A percentile compares a stretch with the other conserved stretches of the same genome.
Evolutionary conservation across 2,329 filamentous ascomycete genomes (phyloP).

Genomic region (Xylariaceae sp.): DNA sequence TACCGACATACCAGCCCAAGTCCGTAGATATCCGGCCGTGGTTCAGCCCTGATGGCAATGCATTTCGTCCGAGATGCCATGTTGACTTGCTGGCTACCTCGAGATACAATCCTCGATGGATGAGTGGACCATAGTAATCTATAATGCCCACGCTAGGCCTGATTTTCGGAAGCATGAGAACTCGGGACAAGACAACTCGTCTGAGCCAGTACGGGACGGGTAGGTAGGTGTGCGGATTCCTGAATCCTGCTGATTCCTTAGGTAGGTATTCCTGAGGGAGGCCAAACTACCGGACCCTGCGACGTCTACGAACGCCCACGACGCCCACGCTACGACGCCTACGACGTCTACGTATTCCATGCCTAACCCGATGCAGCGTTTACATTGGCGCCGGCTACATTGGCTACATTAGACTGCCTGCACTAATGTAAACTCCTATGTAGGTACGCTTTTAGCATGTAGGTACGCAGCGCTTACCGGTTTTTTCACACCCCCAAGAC

Average conservation of each 20-base stretch:
- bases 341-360: not conserved
- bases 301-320: too few relatives aligned
- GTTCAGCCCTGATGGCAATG: too few relatives aligned
- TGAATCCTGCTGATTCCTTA: too few relatives aligned
- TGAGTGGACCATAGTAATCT: not conserved
- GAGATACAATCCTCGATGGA: too few relatives aligned
- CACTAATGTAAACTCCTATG: not conserved
- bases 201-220: not conserved
- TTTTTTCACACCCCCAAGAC: too few relatives aligned
- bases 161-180: not conserved
- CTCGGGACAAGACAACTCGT: not conserved
- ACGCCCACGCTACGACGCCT: too few relatives aligned
- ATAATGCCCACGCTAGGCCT: not conserved
- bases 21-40: too few relatives aligned
- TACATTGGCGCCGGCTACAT: not conserved
- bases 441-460: not conserved
- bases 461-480: too few relatives aligned
- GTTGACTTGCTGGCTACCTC: too few relatives aligned
- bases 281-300: too few relatives aligned
- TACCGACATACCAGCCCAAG: not conserved
- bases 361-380: not conserved
- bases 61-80: too few relatives aligned
- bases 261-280: too few relatives aligned
- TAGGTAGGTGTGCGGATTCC: not conserved
- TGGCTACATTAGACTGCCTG: not conserved